phyloP scores from a whole-genome alignment of 257 asterid species.

The Nicotiana sylvestris region DNA sequence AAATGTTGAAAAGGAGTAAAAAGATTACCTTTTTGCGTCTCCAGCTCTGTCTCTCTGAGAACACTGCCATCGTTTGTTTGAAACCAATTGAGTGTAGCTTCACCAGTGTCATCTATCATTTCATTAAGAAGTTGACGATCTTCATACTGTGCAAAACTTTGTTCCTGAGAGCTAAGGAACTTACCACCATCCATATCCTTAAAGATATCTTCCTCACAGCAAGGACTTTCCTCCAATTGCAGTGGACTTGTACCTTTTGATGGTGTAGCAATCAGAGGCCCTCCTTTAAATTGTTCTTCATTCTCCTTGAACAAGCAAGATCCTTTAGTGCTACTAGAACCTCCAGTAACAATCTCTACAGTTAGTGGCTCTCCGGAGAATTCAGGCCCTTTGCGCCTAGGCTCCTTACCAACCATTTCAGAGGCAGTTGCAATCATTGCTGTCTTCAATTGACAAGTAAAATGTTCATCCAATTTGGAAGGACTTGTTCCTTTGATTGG shows the following conservation, averaged over 20 bases:
- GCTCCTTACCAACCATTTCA: constrained; percentile 1
- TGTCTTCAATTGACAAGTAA: constrained; percentile 9
- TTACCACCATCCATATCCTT: neutral
- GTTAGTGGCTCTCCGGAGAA: neutral
- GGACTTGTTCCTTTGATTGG: neutral
- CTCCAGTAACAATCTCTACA: neutral
- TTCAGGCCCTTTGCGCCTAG: neutral
- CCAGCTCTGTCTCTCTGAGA: neutral
- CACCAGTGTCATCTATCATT: neutral
- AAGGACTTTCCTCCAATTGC: neutral
- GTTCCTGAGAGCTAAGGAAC: neutral
- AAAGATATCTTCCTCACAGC: neutral
- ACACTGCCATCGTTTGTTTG: no score
- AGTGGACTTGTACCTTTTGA: neutral
- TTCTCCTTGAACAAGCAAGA: neutral
- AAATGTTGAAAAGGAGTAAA: neutral
- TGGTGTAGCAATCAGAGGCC: neutral
- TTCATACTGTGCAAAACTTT: neutral
- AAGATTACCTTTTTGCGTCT: neutral
- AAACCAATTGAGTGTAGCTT: constrained; percentile 2
- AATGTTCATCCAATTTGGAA: constrained; percentile 5
- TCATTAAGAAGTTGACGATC: neutral
- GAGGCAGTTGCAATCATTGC: neutral
- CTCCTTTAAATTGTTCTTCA: neutral
- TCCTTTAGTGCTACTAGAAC: neutral